Percentiles rank a stretch among this genome's conserved stretches.
These are phyloP conservation scores for Hypoxylon lenormandii DNA, from an alignment of 495 filamentous ascomycete species.

Conservation along the genomic window DNA sequence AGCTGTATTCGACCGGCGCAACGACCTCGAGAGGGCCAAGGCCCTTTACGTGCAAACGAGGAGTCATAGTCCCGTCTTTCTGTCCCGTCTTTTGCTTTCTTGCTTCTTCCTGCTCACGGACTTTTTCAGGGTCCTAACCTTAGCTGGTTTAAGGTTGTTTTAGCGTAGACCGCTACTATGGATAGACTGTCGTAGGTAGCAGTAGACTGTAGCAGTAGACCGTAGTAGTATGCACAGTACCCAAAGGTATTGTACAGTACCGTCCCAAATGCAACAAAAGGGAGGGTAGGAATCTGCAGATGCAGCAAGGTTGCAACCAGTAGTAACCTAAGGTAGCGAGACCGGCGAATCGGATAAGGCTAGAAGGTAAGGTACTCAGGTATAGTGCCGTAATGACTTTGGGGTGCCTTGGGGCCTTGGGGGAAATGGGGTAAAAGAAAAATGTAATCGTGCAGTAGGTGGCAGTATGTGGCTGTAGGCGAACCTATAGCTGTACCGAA, in stretches of 20 bases:
- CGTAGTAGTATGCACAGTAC: slow-evolving; percentile 25
- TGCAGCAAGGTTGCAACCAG: neutral
- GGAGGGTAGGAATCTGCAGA: slow-evolving; percentile 39
- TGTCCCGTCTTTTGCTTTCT: slow-evolving; percentile 7
- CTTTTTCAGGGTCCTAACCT: slow-evolving; percentile 43
- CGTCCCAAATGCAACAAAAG: slow-evolving; percentile 19
- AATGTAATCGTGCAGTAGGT: slow-evolving; percentile 42
- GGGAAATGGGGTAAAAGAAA: neutral
- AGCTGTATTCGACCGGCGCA: slow-evolving; percentile 36
- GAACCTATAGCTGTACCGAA: no score
- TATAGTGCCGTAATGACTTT: neutral
- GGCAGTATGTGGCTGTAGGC: neutral
- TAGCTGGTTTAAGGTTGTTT: slow-evolving; percentile 47
- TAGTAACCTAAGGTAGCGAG: slow-evolving; percentile 27
- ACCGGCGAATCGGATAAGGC: slow-evolving; percentile 45
- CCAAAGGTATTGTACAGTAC: slow-evolving; percentile 23
- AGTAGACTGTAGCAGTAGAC: no score
- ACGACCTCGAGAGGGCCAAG: slow-evolving; percentile 44
- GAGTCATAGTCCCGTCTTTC: slow-evolving; percentile 38
- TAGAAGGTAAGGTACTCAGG: slow-evolving; percentile 32
- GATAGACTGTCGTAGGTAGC: no score
- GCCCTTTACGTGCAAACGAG: slow-evolving; percentile 48
- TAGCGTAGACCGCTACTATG: slow-evolving; percentile 39
- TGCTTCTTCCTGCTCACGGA: slow-evolving; percentile 14
- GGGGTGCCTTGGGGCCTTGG: no score